phyloP scores from a whole-genome alignment of 169 alveolate species.

The Plasmodium cynomolgi region DNA sequence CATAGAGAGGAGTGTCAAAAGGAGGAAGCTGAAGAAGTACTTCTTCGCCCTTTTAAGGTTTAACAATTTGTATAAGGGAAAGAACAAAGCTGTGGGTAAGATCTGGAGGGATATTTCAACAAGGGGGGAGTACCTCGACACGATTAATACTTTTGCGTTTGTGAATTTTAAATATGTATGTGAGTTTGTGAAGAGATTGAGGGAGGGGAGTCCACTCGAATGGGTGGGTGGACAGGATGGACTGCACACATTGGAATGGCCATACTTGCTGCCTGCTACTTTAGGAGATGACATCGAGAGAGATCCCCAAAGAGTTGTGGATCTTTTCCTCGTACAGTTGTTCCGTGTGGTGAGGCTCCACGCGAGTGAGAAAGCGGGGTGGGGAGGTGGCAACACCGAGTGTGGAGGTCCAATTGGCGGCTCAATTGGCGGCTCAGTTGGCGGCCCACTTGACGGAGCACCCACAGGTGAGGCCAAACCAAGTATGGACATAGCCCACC shows the following conservation, averaged over 20 bases:
- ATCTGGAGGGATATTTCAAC: slow-evolving; percentile 28
- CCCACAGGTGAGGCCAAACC: neutral
- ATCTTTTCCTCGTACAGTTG: neutral
- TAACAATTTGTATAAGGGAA: slow-evolving; percentile 44
- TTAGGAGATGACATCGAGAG: neutral
- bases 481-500: neutral
- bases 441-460: neutral
- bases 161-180: slow-evolving; percentile 63
- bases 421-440: no score
- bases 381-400: neutral
- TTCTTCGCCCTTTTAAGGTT: slow-evolving; percentile 35
- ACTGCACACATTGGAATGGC: neutral
- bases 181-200: neutral
- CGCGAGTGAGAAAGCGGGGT: neutral
- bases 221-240: neutral
- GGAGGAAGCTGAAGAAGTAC: slow-evolving; percentile 10
- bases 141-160: neutral
- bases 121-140: neutral
- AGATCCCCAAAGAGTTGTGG: neutral
- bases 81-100: slow-evolving; percentile 9
- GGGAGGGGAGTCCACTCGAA: neutral
- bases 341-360: neutral
- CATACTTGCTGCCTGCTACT: neutral
- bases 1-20: slow-evolving; percentile 8
- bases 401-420: neutral